A percentile compares a stretch with the other conserved stretches of the same genome.
phyloP scores from a whole-genome alignment of 1,284 basidiomycete species.

The Violaceomyces palustris region DNA sequence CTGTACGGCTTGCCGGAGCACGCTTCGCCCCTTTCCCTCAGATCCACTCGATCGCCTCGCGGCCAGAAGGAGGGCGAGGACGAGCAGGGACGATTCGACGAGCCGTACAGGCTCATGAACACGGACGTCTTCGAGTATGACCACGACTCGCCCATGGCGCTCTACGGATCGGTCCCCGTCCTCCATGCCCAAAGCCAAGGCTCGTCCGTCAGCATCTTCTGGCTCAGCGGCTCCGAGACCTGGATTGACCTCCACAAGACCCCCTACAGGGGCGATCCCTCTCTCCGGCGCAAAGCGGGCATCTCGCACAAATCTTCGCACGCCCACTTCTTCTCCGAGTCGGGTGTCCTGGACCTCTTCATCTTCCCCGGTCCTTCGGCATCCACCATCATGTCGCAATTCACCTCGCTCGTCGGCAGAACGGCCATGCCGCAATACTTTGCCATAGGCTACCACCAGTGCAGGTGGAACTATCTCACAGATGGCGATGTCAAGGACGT shows the following conservation, averaged over 20 bases:
- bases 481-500: conserved; percentile 84
- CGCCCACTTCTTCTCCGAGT: conserved; percentile 93
- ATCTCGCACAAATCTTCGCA: conserved; percentile 19
- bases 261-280: conserved; percentile 3
- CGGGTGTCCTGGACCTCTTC: conserved; percentile 89
- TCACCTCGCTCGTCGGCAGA: conserved; percentile 76
- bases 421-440: conserved; percentile 83
- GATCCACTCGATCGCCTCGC: conserved; percentile 53
- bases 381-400: conserved; percentile 75
- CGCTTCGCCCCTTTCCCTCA: conserved; percentile 81
- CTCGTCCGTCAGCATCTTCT: conserved; percentile 83
- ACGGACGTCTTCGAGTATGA: conserved; percentile 96
- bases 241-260: conserved; percentile 77
- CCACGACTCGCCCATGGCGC: conserved; percentile 80
- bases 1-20: conserved; percentile 97
- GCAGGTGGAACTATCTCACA: conserved; percentile 95
- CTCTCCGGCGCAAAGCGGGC: not conserved
- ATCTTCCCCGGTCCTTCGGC: conserved; percentile 84
- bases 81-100: conserved; percentile 54
- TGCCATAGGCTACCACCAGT: conserved; percentile 92
- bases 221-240: conserved; percentile 86
- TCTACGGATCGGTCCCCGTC: conserved; percentile 68
- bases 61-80: conserved; percentile 19
- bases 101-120: conserved; percentile 94
- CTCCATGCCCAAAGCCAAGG: conserved; percentile 74